phyloP scores from a whole-genome alignment of 2,329 filamentous ascomycete species.

The Penicillium capsulatum region DNA sequence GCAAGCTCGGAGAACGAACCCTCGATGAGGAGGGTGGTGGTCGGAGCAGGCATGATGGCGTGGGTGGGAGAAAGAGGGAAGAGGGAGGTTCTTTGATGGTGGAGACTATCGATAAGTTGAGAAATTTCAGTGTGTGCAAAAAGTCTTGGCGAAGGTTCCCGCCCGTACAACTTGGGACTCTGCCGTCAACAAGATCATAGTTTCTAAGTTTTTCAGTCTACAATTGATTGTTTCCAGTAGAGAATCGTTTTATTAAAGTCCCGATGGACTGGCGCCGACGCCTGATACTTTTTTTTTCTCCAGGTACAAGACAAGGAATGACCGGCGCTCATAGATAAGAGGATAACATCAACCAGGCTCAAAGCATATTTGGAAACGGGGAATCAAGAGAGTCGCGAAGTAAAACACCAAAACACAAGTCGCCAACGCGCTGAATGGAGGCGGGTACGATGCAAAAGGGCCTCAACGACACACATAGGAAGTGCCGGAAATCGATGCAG shows the following conservation, averaged over 20 bases:
- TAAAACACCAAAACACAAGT: conserved; percentile 5
- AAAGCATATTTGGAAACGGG: conserved; percentile 12
- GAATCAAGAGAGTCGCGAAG: conserved; percentile 13
- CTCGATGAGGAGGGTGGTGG: conserved; percentile 70
- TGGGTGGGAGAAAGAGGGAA: conserved; percentile 17
- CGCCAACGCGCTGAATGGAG: conserved; percentile 19
- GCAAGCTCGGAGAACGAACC: conserved; percentile 89
- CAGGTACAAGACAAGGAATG: conserved; percentile 17
- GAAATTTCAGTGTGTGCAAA: conserved; percentile 43
- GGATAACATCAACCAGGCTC: conserved; percentile 13
- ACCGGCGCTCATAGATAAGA: conserved; percentile 19
- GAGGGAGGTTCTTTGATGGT: conserved; percentile 31
- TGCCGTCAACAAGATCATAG: too few relatives aligned
- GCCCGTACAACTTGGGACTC: too few relatives aligned
- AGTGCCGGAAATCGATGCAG: conserved; percentile 3
- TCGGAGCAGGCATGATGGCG: conserved; percentile 54
- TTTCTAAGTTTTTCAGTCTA: not conserved
- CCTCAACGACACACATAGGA: conserved; percentile 4
- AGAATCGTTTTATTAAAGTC: too few relatives aligned
- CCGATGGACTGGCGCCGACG: conserved; percentile 4
- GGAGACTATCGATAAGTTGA: conserved; percentile 36
- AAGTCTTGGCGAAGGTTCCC: conserved; percentile 33
- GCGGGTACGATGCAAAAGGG: conserved; percentile 12
- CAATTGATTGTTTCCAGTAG: too few relatives aligned
- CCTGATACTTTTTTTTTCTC: conserved; percentile 7